Conservation (phyloP, 257 asterid genomes). For the Gentiana macrophylla region DNA sequence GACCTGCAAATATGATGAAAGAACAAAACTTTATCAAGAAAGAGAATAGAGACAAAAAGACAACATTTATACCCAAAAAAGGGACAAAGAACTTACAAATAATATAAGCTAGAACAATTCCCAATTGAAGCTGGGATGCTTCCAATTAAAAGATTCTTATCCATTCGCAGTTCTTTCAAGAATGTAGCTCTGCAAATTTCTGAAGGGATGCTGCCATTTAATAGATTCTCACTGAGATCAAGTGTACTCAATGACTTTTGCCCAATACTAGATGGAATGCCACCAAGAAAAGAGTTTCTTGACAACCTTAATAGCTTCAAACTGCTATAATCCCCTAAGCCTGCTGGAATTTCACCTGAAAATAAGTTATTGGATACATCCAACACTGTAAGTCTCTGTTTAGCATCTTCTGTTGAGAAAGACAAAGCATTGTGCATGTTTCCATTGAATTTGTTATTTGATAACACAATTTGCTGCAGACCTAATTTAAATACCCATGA, state of each 20-base stretch:
- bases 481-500: constrained; percentile 50
- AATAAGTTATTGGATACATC: constrained; percentile 47
- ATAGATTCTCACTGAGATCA: constrained; percentile 56
- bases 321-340: constrained; percentile 40
- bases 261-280: constrained; percentile 41
- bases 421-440: constrained; percentile 31
- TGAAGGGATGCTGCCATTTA: constrained; percentile 60
- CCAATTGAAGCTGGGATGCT: constrained; percentile 53
- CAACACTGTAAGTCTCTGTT: constrained; percentile 36
- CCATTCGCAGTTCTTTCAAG: constrained; percentile 44
- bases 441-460: constrained; percentile 50
- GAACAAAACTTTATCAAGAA: not conserved
- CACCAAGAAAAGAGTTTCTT: constrained; percentile 35
- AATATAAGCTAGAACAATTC: constrained; percentile 38
- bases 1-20: constrained; percentile 37
- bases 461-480: constrained; percentile 41
- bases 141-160: constrained; percentile 48
- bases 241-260: constrained; percentile 32
- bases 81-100: constrained; percentile 48
- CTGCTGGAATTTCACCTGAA: constrained; percentile 43
- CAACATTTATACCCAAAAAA: not conserved
- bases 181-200: constrained; percentile 58
- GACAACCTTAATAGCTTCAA: constrained; percentile 48
- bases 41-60: not conserved
- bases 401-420: constrained; percentile 35